Evolutionary conservation across 139 green algal species (phyloP).

Genomic region (Haematococcus lacustris): DNA sequence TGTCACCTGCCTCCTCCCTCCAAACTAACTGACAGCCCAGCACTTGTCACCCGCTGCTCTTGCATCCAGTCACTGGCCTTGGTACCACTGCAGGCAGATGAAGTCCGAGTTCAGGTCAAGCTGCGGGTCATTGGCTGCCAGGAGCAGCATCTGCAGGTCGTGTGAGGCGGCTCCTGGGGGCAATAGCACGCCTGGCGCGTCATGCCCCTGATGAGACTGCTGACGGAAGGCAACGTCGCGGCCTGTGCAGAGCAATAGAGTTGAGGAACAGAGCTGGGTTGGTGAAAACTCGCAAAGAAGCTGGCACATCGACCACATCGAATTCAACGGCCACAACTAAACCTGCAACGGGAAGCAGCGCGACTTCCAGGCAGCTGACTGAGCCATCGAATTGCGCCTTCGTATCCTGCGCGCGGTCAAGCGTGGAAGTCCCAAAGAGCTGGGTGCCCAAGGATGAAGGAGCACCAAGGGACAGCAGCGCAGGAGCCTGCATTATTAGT

Average conservation of each 20-base stretch:
- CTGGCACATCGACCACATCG: background rate
- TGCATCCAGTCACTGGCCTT: too few relatives aligned
- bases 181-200: background rate
- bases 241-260: too few relatives aligned
- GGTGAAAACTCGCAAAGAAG: too few relatives aligned
- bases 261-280: too few relatives aligned
- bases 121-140: background rate
- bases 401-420: background rate
- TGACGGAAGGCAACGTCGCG: background rate
- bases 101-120: background rate
- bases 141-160: slow-evolving; percentile 1
- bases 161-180: too few relatives aligned
- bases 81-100: background rate
- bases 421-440: background rate
- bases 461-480: too few relatives aligned
- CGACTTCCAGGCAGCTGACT: too few relatives aligned
- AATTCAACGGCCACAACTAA: background rate
- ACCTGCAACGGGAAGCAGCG: too few relatives aligned
- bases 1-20: too few relatives aligned
- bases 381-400: background rate
- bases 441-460: background rate
- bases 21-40: too few relatives aligned
- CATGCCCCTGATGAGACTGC: background rate
- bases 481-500: too few relatives aligned
- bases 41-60: too few relatives aligned